A percentile compares a stretch with the other conserved stretches of the same genome.
phyloP scores from a whole-genome alignment of 2,329 filamentous ascomycete species.

The Pestalotiopsis sp. region DNA sequence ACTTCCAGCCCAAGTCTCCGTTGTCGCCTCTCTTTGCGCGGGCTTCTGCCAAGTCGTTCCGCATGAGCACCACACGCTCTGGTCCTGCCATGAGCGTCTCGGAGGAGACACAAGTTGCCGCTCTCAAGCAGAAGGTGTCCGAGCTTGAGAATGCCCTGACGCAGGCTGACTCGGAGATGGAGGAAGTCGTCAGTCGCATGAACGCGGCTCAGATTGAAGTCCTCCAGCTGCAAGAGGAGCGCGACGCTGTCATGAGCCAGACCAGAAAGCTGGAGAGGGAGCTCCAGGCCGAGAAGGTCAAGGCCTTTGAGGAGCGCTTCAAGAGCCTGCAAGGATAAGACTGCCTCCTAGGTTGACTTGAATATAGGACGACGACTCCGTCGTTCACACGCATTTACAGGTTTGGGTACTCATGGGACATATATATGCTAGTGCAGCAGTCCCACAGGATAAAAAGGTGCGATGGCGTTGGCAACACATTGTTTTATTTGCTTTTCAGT shows the following conservation, averaged over 20 bases:
- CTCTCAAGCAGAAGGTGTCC: constrained; percentile 75
- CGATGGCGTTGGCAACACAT: constrained; percentile 22
- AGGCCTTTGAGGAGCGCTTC: constrained; percentile 48
- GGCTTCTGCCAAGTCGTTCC: constrained; percentile 52
- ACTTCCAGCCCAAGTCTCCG: constrained; percentile 61
- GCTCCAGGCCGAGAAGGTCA: constrained; percentile 67
- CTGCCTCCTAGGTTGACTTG: constrained; percentile 4
- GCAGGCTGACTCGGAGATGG: constrained; percentile 80
- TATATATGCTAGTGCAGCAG: constrained; percentile 20
- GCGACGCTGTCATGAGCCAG: constrained; percentile 73
- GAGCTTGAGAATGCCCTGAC: constrained; percentile 81
- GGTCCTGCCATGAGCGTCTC: constrained; percentile 66
- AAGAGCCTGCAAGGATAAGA: constrained; percentile 19
- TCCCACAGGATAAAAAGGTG: constrained; percentile 17
- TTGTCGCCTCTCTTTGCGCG: constrained; percentile 64
- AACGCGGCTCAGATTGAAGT: constrained; percentile 84
- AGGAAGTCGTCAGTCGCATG: constrained; percentile 81
- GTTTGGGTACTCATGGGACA: constrained; percentile 17
- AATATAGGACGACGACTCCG: constrained; percentile 6
- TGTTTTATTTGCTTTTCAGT: constrained; percentile 14
- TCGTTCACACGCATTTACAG: constrained; percentile 23
- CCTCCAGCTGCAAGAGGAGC: constrained; percentile 73
- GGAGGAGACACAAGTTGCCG: constrained; percentile 74
- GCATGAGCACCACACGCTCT: constrained; percentile 48
- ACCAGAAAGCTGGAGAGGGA: constrained; percentile 71